These are phyloP conservation scores for Nicotiana undulata DNA, from an alignment of 257 asterid species.

Conservation along the genomic window DNA sequence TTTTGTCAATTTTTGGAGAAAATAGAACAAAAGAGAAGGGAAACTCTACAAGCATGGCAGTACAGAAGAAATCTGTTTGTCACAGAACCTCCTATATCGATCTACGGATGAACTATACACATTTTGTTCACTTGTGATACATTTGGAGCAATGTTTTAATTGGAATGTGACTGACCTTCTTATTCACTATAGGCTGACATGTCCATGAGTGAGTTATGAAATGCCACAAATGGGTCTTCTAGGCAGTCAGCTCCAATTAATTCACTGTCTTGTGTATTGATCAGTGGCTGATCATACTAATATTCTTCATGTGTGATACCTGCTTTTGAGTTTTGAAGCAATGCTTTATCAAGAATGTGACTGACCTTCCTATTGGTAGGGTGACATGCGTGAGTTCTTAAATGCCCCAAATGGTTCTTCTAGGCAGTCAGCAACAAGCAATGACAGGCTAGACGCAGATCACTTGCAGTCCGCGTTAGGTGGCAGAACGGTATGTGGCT, in stretches of 20 bases:
- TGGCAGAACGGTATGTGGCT: slow-evolving; percentile 68
- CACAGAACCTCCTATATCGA: neutral
- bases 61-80: neutral
- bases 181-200: slow-evolving; percentile 46
- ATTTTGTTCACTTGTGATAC: neutral
- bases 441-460: slow-evolving; percentile 57
- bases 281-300: neutral
- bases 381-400: slow-evolving; percentile 86
- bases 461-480: slow-evolving; percentile 85
- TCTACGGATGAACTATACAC: neutral
- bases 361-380: slow-evolving; percentile 31
- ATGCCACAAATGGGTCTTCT: slow-evolving; percentile 63
- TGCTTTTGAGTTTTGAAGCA: neutral
- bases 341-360: neutral
- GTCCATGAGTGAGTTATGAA: slow-evolving; percentile 63
- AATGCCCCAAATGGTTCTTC: slow-evolving; percentile 75
- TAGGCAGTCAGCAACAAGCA: slow-evolving; percentile 55
- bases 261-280: neutral
- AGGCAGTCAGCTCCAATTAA: slow-evolving; percentile 52
- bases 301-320: neutral
- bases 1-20: neutral
- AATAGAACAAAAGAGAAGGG: neutral
- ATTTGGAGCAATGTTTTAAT: neutral
- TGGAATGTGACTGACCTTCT: neutral
- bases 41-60: neutral